Percentiles rank a stretch among this genome's conserved stretches.
Evolutionary conservation across 495 filamentous ascomycete genomes (phyloP).

Genomic region (Xylona heveae): DNA sequence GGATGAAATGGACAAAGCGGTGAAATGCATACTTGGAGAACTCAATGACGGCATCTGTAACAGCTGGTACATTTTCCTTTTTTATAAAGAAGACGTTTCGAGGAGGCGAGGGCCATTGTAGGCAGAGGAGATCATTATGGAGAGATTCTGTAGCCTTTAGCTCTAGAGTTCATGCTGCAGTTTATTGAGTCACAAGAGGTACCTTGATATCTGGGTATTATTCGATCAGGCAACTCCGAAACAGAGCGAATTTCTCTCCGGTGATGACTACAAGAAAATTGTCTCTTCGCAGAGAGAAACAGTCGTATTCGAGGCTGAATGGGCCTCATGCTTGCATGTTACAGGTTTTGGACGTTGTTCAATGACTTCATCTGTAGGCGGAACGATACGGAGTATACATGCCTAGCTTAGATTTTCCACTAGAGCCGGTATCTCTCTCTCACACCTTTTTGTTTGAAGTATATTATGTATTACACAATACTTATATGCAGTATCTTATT

Average conservation of each 20-base stretch:
- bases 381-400: too few species aligned
- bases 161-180: neutral
- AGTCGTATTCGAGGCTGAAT: too few species aligned
- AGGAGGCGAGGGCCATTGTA: slow-evolving; percentile 77
- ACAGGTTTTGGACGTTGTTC: too few species aligned
- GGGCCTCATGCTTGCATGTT: too few species aligned
- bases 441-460: too few species aligned
- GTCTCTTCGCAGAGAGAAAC: too few species aligned
- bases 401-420: too few species aligned
- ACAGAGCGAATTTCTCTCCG: slow-evolving; percentile 25
- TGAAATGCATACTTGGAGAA: slow-evolving; percentile 38
- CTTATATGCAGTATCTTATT: too few species aligned
- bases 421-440: too few species aligned
- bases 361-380: too few species aligned
- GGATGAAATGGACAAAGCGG: slow-evolving; percentile 3
- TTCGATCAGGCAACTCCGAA: slow-evolving; percentile 18
- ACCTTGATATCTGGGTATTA: slow-evolving; percentile 31
- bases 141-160: slow-evolving; percentile 25
- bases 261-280: too few species aligned
- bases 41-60: slow-evolving; percentile 50
- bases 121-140: slow-evolving; percentile 44
- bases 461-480: too few species aligned
- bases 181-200: slow-evolving; percentile 8
- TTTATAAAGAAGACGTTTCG: slow-evolving; percentile 80
- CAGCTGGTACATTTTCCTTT: slow-evolving; percentile 52